Base-by-base conservation (phyloP, 352 stramenopile genomes). In the Discostella stelligera region DNA sequence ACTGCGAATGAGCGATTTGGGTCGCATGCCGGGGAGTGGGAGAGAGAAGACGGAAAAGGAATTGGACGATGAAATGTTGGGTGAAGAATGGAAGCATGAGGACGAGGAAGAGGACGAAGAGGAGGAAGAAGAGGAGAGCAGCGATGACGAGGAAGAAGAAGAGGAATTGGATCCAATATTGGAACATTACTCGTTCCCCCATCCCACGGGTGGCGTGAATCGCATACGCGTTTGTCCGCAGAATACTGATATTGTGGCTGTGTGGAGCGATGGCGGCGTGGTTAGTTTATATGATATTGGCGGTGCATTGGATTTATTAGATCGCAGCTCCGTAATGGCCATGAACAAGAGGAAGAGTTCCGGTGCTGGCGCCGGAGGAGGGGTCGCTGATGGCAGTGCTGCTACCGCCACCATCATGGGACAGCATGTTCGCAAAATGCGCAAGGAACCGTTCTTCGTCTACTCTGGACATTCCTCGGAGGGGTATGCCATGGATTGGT, bases 401-500 rank as follows among this genome's bases (percentile, higher is more conserved):
- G 61, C 61, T 53, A 37, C 72, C 60, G 18, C 23, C 11, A 61
- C 23, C 11, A 61, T 49, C 13, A 46, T 59, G 20, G 52, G 52
- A 2, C 52, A 46, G 16, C 62, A 32, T 39, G 66, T 64, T 9
- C 67, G 54, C n/a, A 82, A 77, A 27, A 82, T 65, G 86, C 90
- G 4, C 66, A 83, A 80, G 44, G 82, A 88, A 60, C 83, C 79
- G 18, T 88, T 98, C 60, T 98, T 96, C 86, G 97, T 94, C 23
- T 98, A 99, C 80, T 93, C 89, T 18, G 96, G 96, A 23, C 97
- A 99, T 83, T 88, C 90, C 7, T 93, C 95, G 23, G 97, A 99
- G 79, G 97, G 97, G 58, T 99, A 98, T 79, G 97, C 97, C 1
- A 94, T 99, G 86, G 97, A 99, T 88, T 99, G 97, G 97, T 98